These are phyloP conservation scores for Globisporangium mamillatum DNA, from an alignment of 352 stramenopile species.

Conservation along the genomic window DNA sequence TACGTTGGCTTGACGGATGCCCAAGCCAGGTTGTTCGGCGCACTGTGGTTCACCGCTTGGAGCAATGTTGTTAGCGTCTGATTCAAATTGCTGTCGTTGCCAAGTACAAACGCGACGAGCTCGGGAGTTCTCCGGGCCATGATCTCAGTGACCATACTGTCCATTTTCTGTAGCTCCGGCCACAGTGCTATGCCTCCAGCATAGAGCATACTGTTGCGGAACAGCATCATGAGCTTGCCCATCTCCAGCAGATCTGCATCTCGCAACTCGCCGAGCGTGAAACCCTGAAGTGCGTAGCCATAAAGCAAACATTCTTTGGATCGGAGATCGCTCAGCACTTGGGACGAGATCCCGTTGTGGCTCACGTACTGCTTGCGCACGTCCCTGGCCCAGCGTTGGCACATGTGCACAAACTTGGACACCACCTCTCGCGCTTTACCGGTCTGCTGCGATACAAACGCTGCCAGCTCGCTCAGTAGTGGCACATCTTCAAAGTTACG, in stretches of 20 bases:
- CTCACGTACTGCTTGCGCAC: neutral
- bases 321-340: constrained; percentile 23
- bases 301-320: constrained; percentile 44
- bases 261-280: constrained; percentile 12
- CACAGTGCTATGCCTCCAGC: neutral
- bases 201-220: constrained; percentile 28
- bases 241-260: constrained; percentile 22
- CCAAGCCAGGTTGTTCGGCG: constrained; percentile 31
- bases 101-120: constrained; percentile 18
- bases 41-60: constrained; percentile 20
- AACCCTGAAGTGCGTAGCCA: constrained; percentile 36
- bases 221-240: constrained; percentile 45
- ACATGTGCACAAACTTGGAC: constrained; percentile 6
- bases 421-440: neutral
- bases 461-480: neutral
- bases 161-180: neutral
- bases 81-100: neutral
- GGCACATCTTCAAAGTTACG: constrained; percentile 10
- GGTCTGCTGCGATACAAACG: neutral
- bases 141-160: constrained; percentile 22
- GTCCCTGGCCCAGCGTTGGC: neutral
- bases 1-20: neutral
- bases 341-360: neutral
- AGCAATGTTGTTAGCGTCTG: constrained; percentile 25
- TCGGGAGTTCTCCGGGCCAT: constrained; percentile 27